Evolutionary conservation across 306 rosid genomes (phyloP).

Genomic region (Mimosa bimucronata): DNA sequence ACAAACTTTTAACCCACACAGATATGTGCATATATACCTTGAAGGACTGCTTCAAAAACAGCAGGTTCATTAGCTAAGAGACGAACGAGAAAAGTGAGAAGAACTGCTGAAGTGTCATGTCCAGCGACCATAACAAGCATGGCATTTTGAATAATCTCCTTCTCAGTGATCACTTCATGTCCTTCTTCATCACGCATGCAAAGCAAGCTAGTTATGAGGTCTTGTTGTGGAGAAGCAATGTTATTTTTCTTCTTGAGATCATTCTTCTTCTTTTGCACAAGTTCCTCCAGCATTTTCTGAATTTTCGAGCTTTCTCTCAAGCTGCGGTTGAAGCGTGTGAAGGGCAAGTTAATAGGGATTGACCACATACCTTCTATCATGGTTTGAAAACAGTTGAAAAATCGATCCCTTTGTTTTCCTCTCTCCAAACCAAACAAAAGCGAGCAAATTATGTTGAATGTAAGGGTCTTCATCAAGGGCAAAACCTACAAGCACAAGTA

Average conservation of each 20-base stretch:
- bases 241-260: conserved; percentile 38
- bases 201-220: conserved; percentile 69
- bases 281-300: conserved; percentile 49
- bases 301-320: conserved; percentile 60
- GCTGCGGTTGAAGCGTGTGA: conserved; percentile 68
- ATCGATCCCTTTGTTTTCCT: conserved; percentile 58
- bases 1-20: not conserved
- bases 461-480: conserved; percentile 74
- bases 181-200: conserved; percentile 46
- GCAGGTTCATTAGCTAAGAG: conserved; percentile 58
- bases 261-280: conserved; percentile 50
- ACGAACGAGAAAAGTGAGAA: conserved; percentile 61
- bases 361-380: conserved; percentile 71
- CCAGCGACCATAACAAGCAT: conserved; percentile 74
- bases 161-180: conserved; percentile 52
- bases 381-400: conserved; percentile 45
- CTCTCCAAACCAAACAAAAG: conserved; percentile 67
- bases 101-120: conserved; percentile 68
- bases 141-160: conserved; percentile 66
- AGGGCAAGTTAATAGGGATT: conserved; percentile 68
- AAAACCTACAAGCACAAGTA: conserved; percentile 50
- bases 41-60: conserved; percentile 59
- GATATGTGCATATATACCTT: conserved; percentile 50
- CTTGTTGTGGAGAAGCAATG: conserved; percentile 49
- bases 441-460: conserved; percentile 73